Conservation (phyloP, 192 early-diverging fungal species). For the Coemansia guatemalensis region DNA sequence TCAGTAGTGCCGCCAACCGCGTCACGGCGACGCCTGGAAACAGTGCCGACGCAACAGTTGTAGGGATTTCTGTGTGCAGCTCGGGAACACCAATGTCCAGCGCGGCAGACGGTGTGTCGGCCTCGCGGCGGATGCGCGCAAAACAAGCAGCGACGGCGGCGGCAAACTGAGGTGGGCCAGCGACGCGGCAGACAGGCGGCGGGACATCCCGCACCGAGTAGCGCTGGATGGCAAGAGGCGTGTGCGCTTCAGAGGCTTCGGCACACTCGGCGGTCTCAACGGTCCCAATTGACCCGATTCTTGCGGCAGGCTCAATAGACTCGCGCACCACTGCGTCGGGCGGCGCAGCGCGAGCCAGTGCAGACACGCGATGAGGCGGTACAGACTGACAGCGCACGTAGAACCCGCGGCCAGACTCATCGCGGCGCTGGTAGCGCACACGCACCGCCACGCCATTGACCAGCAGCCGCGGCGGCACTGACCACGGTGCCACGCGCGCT, state of each 20-base stretch:
- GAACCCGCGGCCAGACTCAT: slow-evolving; percentile 21
- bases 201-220: slow-evolving; percentile 25
- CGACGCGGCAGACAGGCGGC: slow-evolving; percentile 8
- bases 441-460: slow-evolving; percentile 33
- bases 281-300: no score
- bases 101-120: slow-evolving; percentile 6
- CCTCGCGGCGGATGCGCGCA: slow-evolving; percentile 38
- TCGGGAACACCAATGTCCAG: slow-evolving; percentile 6
- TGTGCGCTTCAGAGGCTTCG: no score
- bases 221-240: slow-evolving; percentile 20
- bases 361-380: background rate
- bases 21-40: slow-evolving; percentile 24
- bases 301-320: slow-evolving; percentile 18
- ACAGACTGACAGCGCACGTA: slow-evolving; percentile 48
- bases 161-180: slow-evolving; percentile 28
- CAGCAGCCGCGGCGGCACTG: slow-evolving; percentile 42
- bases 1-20: slow-evolving; percentile 13
- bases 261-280: no score
- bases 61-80: slow-evolving; percentile 33
- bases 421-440: slow-evolving; percentile 41
- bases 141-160: slow-evolving; percentile 16
- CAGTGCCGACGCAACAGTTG: slow-evolving; percentile 24
- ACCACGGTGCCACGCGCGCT: slow-evolving; percentile 21
- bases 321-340: background rate
- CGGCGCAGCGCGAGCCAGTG: slow-evolving; percentile 15